These are phyloP conservation scores for Rhizophagus sp. DNA, from an alignment of 192 early-diverging fungal species.

Conservation along the genomic window DNA sequence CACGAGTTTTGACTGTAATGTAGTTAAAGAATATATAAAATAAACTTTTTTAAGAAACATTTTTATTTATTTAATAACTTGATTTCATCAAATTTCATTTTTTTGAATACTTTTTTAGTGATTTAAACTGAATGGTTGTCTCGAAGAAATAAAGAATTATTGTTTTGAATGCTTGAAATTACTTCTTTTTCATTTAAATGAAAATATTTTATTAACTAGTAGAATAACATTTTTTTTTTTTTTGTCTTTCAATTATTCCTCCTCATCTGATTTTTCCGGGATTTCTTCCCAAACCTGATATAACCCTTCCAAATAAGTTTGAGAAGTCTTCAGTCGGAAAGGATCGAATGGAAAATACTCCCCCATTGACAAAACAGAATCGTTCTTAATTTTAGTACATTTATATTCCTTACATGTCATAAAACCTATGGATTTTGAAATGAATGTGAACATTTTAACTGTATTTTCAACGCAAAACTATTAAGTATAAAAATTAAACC, in stretches of 20 bases:
- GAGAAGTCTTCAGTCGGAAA: slow-evolving; percentile 70
- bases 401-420: slow-evolving; percentile 40
- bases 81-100: too few species aligned
- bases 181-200: too few species aligned
- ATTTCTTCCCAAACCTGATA: slow-evolving; percentile 78
- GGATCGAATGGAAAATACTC: slow-evolving; percentile 96
- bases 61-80: too few species aligned
- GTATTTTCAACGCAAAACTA: slow-evolving; percentile 74
- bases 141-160: too few species aligned
- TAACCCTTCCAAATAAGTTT: slow-evolving; percentile 64
- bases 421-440: slow-evolving; percentile 78
- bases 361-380: slow-evolving; percentile 55
- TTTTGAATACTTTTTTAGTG: too few species aligned
- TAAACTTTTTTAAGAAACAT: too few species aligned
- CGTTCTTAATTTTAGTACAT: slow-evolving; percentile 31
- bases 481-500: not conserved
- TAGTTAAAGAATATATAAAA: too few species aligned
- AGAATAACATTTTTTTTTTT: too few species aligned
- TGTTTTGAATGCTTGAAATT: too few species aligned
- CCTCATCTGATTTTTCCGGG: not conserved
- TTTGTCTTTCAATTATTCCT: not conserved
- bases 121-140: too few species aligned
- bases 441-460: slow-evolving; percentile 82
- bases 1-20: too few species aligned
- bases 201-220: too few species aligned